A percentile compares a stretch with the other conserved stretches of the same genome.
Conservation (phyloP, 352 stramenopile genomes). For the Pythium diclinum region DNA sequence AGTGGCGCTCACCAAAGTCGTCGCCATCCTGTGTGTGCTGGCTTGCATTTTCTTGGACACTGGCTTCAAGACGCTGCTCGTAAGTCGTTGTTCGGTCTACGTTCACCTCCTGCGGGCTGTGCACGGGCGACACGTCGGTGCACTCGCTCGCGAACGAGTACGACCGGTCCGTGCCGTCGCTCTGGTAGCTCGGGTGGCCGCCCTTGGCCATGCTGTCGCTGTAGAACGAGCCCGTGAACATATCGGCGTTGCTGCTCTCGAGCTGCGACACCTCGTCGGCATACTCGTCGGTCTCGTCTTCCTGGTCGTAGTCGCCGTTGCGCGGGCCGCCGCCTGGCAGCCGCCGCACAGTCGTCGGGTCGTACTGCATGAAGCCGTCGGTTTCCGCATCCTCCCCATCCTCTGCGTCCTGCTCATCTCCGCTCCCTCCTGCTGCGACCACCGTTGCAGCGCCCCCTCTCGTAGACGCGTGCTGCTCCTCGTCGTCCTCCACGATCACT, state of each 20-base stretch:
- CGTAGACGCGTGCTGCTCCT: background rate
- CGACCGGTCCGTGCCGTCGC: slow-evolving; percentile 67
- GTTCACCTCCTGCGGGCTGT: slow-evolving; percentile 28
- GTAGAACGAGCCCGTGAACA: slow-evolving; percentile 30
- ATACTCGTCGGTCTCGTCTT: slow-evolving; percentile 25
- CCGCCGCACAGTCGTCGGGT: slow-evolving; percentile 13
- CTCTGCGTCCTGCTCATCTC: slow-evolving; percentile 24
- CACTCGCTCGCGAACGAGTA: slow-evolving; percentile 58
- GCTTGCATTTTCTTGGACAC: slow-evolving; percentile 48
- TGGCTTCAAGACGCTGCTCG: slow-evolving; percentile 67
- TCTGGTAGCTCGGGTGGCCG: slow-evolving; percentile 40
- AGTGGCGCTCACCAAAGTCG: slow-evolving; percentile 19
- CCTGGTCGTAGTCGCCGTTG: slow-evolving; percentile 16
- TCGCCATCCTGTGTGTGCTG: slow-evolving; percentile 31
- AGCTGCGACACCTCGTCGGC: slow-evolving; percentile 29
- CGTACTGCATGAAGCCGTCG: slow-evolving; percentile 11
- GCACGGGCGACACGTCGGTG: slow-evolving; percentile 34
- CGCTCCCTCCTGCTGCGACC: slow-evolving; percentile 2
- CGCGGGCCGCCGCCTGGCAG: slow-evolving; percentile 3
- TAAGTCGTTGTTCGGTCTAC: slow-evolving; percentile 34
- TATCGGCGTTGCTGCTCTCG: slow-evolving; percentile 31
- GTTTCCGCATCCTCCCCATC: slow-evolving; percentile 31
- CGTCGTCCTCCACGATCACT: slow-evolving; percentile 22
- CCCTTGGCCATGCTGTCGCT: slow-evolving; percentile 27
- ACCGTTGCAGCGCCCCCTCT: slow-evolving; percentile 16